A percentile compares a stretch with the other conserved stretches of the same genome.
phyloP scores from a whole-genome alignment of 2,329 filamentous ascomycete species.

The Hymenoscyphus occultus region DNA sequence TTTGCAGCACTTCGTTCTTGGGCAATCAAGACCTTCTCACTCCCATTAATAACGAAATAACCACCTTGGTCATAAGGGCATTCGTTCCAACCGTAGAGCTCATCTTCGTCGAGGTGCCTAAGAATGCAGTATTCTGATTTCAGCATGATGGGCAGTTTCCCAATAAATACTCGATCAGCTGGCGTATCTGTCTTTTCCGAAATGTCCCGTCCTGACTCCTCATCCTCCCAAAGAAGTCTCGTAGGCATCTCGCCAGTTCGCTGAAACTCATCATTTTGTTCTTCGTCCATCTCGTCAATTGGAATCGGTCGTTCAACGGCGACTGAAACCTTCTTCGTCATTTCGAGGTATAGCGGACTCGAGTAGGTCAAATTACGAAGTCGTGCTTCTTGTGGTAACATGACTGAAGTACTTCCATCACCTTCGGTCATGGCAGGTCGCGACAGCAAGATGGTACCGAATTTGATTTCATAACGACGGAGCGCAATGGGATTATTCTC shows the following conservation, averaged over 20 bases:
- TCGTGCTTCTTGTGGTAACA: slow-evolving; percentile 92
- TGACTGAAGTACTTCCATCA: slow-evolving; percentile 79
- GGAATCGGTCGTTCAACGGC: slow-evolving; percentile 73
- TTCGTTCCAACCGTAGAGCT: slow-evolving; percentile 88
- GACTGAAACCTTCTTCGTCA: slow-evolving; percentile 79
- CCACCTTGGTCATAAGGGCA: slow-evolving; percentile 98
- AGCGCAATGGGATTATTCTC: slow-evolving; percentile 79
- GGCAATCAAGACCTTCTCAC: slow-evolving; percentile 96
- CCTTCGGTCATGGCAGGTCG: slow-evolving; percentile 90
- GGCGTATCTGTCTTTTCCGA: slow-evolving; percentile 49
- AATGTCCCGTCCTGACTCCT: slow-evolving; percentile 37
- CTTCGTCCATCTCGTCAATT: slow-evolving; percentile 65
- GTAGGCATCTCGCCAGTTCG: slow-evolving; percentile 57
- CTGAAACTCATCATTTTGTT: slow-evolving; percentile 54
- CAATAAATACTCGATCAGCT: slow-evolving; percentile 70
- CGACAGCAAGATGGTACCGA: slow-evolving; percentile 84
- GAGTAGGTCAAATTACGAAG: slow-evolving; percentile 95
- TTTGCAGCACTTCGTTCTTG: slow-evolving; percentile 97
- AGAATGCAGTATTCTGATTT: slow-evolving; percentile 95
- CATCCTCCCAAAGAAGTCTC: slow-evolving; percentile 58
- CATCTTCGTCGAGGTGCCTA: slow-evolving; percentile 77
- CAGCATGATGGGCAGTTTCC: slow-evolving; percentile 95
- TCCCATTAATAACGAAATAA: slow-evolving; percentile 99
- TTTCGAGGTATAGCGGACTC: slow-evolving; percentile 83
- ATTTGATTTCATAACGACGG: slow-evolving; percentile 91